phyloP scores from a whole-genome alignment of 768 basidiomycete genomes.

The Phaffia tasmanica region DNA sequence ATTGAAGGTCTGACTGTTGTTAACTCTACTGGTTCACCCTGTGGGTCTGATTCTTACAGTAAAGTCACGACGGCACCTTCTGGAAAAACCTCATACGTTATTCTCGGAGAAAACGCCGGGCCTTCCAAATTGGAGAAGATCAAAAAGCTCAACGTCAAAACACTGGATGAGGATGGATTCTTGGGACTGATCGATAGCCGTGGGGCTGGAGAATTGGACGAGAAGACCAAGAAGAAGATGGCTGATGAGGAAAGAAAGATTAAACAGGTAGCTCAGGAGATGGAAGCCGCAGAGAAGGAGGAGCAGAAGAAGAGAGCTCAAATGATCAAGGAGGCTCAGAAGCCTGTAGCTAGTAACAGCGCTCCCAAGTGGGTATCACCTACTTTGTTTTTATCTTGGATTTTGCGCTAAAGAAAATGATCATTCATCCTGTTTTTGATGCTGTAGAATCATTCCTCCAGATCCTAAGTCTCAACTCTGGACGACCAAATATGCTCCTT shows the following conservation, averaged over 20 bases:
- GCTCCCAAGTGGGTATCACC: too few species aligned
- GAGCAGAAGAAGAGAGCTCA: constrained; percentile 41
- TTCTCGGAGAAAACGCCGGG: constrained; percentile 79
- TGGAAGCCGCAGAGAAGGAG: constrained; percentile 42
- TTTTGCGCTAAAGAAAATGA: not conserved
- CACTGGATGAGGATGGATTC: constrained; percentile 78
- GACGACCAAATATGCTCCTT: constrained; percentile 92
- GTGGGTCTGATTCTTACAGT: constrained; percentile 40
- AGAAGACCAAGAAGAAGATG: constrained; percentile 68
- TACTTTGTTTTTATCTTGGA: not conserved
- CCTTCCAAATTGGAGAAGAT: constrained; percentile 78
- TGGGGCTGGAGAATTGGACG: constrained; percentile 52
- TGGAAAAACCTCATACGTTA: constrained; percentile 75
- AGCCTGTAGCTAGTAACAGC: not conserved
- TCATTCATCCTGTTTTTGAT: not conserved
- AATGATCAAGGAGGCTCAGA: constrained; percentile 47
- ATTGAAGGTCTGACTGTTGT: not conserved
- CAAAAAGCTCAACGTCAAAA: constrained; percentile 62
- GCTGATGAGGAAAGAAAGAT: constrained; percentile 71
- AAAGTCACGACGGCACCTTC: constrained; percentile 81
- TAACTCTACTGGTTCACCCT: not conserved
- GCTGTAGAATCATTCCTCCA: constrained; percentile 12
- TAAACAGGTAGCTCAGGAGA: constrained; percentile 57
- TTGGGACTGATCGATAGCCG: constrained; percentile 67
- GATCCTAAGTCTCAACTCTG: constrained; percentile 54